phyloP scores from a whole-genome alignment of 2,329 filamentous ascomycete species.

The Phaeophleospora eucalypticola region DNA sequence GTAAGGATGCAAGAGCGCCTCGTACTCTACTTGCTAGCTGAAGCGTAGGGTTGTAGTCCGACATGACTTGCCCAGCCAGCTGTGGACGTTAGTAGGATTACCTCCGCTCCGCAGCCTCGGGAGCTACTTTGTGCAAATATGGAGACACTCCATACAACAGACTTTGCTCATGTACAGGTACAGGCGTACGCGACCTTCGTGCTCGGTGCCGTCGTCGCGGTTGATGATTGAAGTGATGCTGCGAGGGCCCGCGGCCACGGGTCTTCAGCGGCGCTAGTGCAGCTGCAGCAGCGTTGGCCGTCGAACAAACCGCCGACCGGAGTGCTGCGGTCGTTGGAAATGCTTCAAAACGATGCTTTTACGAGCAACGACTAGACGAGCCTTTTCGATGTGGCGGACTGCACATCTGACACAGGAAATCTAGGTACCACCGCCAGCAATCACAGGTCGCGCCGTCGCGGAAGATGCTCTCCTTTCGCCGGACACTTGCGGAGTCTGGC shows the following conservation, averaged over 20 bases:
- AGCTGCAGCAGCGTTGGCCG: constrained; percentile 11
- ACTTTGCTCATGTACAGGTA: not conserved
- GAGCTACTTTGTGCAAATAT: constrained; percentile 4
- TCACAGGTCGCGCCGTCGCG: too few relatives aligned
- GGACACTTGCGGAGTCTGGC: too few relatives aligned
- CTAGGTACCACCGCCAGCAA: constrained; percentile 19
- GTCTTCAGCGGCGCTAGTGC: constrained; percentile 9
- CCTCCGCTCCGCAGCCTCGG: constrained; percentile 20
- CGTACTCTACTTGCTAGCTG: constrained; percentile 2
- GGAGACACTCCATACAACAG: not conserved
- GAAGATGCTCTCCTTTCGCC: too few relatives aligned
- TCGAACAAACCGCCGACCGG: too few relatives aligned
- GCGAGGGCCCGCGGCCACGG: not conserved
- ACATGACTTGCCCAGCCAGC: not conserved
- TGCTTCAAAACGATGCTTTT: too few relatives aligned
- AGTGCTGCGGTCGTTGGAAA: too few relatives aligned
- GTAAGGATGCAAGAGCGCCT: constrained; percentile 6
- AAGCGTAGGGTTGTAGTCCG: not conserved
- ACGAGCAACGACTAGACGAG: too few relatives aligned
- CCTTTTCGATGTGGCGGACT: constrained; percentile 4
- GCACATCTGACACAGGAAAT: constrained; percentile 21
- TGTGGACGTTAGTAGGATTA: too few relatives aligned
- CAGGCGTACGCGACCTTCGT: not conserved
- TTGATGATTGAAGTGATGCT: too few relatives aligned
- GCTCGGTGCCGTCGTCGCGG: too few relatives aligned